phyloP scores from a whole-genome alignment of 495 filamentous ascomycete genomes.

The Penicillium robsamsonii region DNA sequence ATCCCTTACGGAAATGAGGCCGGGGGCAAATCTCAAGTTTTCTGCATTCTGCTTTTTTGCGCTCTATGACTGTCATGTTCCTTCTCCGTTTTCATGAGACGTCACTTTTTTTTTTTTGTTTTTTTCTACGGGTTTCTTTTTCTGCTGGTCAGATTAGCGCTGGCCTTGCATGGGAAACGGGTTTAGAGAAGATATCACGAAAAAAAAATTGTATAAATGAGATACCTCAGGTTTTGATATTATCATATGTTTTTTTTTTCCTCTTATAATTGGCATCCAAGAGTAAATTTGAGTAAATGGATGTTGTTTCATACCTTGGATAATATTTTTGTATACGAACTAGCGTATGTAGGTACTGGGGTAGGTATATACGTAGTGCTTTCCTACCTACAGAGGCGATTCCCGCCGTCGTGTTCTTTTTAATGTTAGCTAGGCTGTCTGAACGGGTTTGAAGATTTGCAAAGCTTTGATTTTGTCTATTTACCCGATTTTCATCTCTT shows the following conservation, averaged over 20 bases:
- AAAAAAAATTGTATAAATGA: slow-evolving; percentile 30
- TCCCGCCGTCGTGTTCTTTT: not conserved
- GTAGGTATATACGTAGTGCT: too few species aligned
- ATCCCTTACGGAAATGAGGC: slow-evolving; percentile 20
- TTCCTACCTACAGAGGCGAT: not conserved
- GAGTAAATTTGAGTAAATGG: not conserved
- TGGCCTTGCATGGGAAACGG: slow-evolving; percentile 35
- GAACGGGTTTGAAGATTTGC: slow-evolving; percentile 20
- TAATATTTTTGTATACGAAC: not conserved
- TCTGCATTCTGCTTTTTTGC: slow-evolving; percentile 18
- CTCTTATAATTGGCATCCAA: not conserved
- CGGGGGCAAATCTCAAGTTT: slow-evolving; percentile 19
- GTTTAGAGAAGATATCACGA: slow-evolving; percentile 25
- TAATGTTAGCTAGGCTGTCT: not conserved
- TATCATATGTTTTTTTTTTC: not conserved
- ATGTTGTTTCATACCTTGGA: not conserved
- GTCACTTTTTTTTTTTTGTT: slow-evolving; percentile 17
- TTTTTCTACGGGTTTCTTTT: slow-evolving; percentile 25
- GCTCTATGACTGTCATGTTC: slow-evolving; percentile 29
- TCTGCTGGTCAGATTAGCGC: slow-evolving; percentile 42
- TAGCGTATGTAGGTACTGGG: not conserved
- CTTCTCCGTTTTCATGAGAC: slow-evolving; percentile 11
- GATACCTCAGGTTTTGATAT: slow-evolving; percentile 21
- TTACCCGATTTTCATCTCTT: slow-evolving; percentile 25
- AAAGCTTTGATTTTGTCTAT: slow-evolving; percentile 33